A percentile compares a stretch with the other conserved stretches of the same genome.
phyloP scores from a whole-genome alignment of 331 rosid species.

The Ulmus americana region DNA sequence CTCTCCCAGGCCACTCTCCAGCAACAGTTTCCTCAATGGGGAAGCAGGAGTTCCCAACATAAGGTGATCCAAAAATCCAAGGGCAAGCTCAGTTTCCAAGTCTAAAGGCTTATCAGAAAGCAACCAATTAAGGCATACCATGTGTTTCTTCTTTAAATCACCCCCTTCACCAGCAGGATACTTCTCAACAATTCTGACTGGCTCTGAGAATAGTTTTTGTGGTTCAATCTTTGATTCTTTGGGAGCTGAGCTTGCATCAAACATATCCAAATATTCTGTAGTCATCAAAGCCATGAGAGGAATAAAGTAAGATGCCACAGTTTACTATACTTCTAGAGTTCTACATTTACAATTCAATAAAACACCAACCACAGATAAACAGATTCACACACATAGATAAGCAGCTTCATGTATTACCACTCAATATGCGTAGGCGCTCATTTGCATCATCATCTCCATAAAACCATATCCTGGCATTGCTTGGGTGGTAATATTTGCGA shows the following conservation, averaged over 20 bases:
- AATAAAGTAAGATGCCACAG: constrained; percentile 20
- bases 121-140: constrained; percentile 89
- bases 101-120: constrained; percentile 85
- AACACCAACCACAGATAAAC: not conserved
- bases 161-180: constrained; percentile 80
- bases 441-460: constrained; percentile 93
- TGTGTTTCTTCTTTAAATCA: constrained; percentile 78
- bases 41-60: constrained; percentile 98
- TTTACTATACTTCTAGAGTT: constrained; percentile 1
- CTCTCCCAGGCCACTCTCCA: constrained; percentile 90
- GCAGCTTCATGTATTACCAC: constrained; percentile 43
- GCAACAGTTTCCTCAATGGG: constrained; percentile 81
- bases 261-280: constrained; percentile 78
- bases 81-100: constrained; percentile 78
- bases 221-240: constrained; percentile 65
- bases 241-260: constrained; percentile 66
- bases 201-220: constrained; percentile 74
- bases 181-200: constrained; percentile 72
- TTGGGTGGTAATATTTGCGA: constrained; percentile 83
- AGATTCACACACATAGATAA: not conserved
- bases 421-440: constrained; percentile 76
- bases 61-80: constrained; percentile 91
- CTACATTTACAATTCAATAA: constrained; percentile 7
- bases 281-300: constrained; percentile 13
- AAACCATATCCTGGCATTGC: constrained; percentile 91